phyloP scores from a whole-genome alignment of 2,329 filamentous ascomycete genomes.

The Didymella arachidicola region DNA sequence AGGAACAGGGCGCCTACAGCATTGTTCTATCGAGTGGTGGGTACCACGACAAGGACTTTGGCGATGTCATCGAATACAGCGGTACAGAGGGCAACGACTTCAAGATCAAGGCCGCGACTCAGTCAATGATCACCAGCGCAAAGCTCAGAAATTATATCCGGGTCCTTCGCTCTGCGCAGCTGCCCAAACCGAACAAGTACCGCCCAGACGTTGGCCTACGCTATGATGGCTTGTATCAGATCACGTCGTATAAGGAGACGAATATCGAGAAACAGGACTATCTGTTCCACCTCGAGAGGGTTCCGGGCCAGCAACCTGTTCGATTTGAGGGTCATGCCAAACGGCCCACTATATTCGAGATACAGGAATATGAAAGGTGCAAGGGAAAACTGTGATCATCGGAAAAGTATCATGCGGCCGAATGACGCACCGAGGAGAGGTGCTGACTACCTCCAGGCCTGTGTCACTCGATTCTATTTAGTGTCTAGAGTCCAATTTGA shows the following conservation, averaged over 20 bases:
- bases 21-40: constrained; percentile 61
- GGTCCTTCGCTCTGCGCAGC: constrained; percentile 59
- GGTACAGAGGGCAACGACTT: constrained; percentile 56
- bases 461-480: neutral
- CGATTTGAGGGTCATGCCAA: constrained; percentile 52
- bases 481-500: neutral
- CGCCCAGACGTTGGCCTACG: constrained; percentile 60
- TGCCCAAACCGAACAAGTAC: constrained; percentile 49
- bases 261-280: constrained; percentile 55
- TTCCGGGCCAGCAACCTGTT: constrained; percentile 57
- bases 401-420: neutral
- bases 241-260: constrained; percentile 51
- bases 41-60: constrained; percentile 61
- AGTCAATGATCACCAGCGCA: constrained; percentile 53
- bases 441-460: neutral
- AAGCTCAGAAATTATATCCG: constrained; percentile 53
- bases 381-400: constrained; percentile 19
- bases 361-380: constrained; percentile 32
- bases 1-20: constrained; percentile 59
- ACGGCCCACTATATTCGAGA: constrained; percentile 52
- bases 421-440: neutral
- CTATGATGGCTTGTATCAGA: constrained; percentile 65
- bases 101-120: constrained; percentile 51
- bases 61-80: constrained; percentile 60
- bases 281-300: constrained; percentile 58